Evolutionary conservation across 441 rosid genomes (phyloP), one percentile per base, ranked within the genome.

Genomic region (Flueggea neowawraea): DNA sequence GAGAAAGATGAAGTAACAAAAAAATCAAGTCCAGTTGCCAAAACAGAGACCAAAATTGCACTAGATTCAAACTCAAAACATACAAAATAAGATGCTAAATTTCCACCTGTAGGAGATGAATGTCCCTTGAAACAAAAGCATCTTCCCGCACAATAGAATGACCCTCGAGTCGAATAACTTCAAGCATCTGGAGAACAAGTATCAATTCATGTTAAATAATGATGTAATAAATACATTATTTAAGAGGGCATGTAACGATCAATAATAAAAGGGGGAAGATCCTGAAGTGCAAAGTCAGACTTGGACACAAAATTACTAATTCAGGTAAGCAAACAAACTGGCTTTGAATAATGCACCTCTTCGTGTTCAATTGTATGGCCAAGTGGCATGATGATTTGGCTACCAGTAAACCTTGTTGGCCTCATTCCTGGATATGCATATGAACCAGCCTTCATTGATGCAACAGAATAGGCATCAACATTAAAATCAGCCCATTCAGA

Each of bases 401-500:
- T 90, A 52, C 98, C 96, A 0, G 96, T 90, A 73, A 95, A 95
- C 74, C 91, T 84, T 0, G 93, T 87, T n/a, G 98, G 87, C 67
- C 98, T 88, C 91, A 87, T 84, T 47, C 89, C 95, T 1, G 94
- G 97, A 80, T 77, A 88, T 60, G 96, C 87, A 82, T 79, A 91
- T 31, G 90, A 69, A 58, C 93, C 85, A 10, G 97, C 80, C 69
- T 92, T 91, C 62, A 90, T 69, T 5, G 93, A 85, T 0, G 96
- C 88, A 14, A 98, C 97, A n/a, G 91, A 86, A 77, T 90, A 95
- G 28, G 99, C 97, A 72, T 95, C 99, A 63, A 95, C 95, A 52
- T 87, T 90, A 77, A 86, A 92, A 76, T 92, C 99, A 68, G 98
- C 99, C 99, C 99, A 95, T 64, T 95, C 98, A 0, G 98, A 88